Base-by-base conservation (phyloP, 2,329 filamentous ascomycete species). In the Fusarium illudens region DNA sequence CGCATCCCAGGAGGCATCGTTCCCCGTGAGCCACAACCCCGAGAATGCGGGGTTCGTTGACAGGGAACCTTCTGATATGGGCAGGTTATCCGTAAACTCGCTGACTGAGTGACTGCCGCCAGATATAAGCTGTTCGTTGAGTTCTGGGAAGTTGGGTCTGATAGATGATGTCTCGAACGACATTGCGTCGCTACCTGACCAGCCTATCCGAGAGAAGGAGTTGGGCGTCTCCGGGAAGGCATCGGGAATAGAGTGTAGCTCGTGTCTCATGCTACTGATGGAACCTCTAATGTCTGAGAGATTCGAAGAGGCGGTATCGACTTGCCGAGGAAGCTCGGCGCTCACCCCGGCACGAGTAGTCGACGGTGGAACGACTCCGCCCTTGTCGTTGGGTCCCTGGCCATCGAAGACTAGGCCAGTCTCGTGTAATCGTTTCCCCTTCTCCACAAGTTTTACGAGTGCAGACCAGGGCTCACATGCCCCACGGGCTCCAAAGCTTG, bases 201-300 rank as follows among this genome's bases (percentile, higher is more conserved):
- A 15, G 33, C 13, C 34, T 10, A 19, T 19, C 17, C 34, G 15
- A 37, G 34, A 9, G 34, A 17, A 11, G 15, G 15, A 6, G 32
- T 37, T 52, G 2, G 33, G 20, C 27, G 32, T 52, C 13, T 27
- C 49, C 20, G 9, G 7, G 32, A 37, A 25, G 19, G 17, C 32
- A 33, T 52, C 49, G 11, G 49, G 49, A 13, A 36, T 32, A 37
- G 49, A 52, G n/a, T 52, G 49, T 11, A 52, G 32, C 32, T 52
- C 49, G 32, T 52, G 49, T 37, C 32, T 52, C 49, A 52, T 52
- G 49, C 49, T 52, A 36, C n/a, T 52, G 20, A 52, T 19, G n/a
- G 49, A 52, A 33, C 32, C 49, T 36, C 29, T n/a, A 25, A 37
- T 17, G 3, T 52, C 12, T 52, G 49, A 50, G 1, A 33, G 20